phyloP scores from a whole-genome alignment of 495 filamentous ascomycete species.

The Penicillium parvum region DNA sequence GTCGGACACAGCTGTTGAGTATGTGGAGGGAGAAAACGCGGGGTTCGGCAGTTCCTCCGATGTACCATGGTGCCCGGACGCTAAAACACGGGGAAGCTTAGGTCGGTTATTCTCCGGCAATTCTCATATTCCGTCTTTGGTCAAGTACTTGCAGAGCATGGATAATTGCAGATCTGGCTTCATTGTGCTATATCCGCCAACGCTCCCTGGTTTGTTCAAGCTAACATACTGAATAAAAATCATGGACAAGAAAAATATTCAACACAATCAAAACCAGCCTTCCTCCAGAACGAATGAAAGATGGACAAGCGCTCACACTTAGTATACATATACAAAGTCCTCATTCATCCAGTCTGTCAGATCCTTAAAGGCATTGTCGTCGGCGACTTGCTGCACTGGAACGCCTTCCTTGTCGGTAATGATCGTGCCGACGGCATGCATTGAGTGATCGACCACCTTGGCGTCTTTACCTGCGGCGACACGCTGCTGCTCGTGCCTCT shows the following conservation, averaged over 20 bases:
- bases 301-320: no score
- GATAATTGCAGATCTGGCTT: no score
- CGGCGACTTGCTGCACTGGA: constrained; percentile 37
- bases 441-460: constrained; percentile 34
- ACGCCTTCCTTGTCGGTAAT: constrained; percentile 35
- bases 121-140: no score
- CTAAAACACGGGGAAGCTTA: neutral
- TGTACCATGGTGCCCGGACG: constrained; percentile 4
- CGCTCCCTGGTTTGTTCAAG: no score
- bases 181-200: no score
- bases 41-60: constrained; percentile 27
- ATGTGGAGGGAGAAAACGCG: constrained; percentile 19
- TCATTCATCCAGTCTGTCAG: constrained; percentile 53
- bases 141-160: no score
- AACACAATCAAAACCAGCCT: no score
- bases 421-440: constrained; percentile 39
- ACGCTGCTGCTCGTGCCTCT: constrained; percentile 45
- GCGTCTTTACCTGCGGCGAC: constrained; percentile 48
- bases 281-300: no score
- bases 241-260: no score
- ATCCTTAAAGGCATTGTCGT: constrained; percentile 52
- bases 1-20: neutral
- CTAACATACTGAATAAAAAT: no score
- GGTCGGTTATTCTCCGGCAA: no score
- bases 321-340: constrained; percentile 58